Evolutionary conservation across 2,329 filamentous ascomycete genomes (phyloP).

Genomic region (Botrytis squamosa): DNA sequence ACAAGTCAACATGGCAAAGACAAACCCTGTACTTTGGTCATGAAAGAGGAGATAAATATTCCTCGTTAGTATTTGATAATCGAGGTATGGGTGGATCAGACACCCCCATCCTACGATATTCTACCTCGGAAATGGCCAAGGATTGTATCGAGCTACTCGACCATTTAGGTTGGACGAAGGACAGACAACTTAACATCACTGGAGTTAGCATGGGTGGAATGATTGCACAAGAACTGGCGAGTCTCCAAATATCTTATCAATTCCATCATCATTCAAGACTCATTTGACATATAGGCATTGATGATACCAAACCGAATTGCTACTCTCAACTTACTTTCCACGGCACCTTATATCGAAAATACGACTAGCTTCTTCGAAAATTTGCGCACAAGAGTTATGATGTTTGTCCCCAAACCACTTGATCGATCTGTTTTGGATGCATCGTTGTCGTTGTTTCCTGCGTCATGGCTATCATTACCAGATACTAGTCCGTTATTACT

Average conservation of each 20-base stretch:
- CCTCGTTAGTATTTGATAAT: slow-evolving; percentile 77
- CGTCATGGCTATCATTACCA: slow-evolving; percentile 59
- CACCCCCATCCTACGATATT: slow-evolving; percentile 75
- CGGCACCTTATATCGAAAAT: slow-evolving; percentile 60
- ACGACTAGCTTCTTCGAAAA: slow-evolving; percentile 64
- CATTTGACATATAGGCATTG: slow-evolving; percentile 41
- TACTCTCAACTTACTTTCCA: slow-evolving; percentile 60
- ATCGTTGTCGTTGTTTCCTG: slow-evolving; percentile 64
- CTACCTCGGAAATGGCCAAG: slow-evolving; percentile 79
- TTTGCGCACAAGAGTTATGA: slow-evolving; percentile 53
- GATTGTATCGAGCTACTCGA: slow-evolving; percentile 70
- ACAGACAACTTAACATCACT: slow-evolving; percentile 62
- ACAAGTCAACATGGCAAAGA: slow-evolving; percentile 71
- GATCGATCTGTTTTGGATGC: slow-evolving; percentile 65
- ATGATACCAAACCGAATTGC: slow-evolving; percentile 53
- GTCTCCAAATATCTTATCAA: slow-evolving; percentile 28
- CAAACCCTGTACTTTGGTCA: slow-evolving; percentile 84
- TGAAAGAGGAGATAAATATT: slow-evolving; percentile 63
- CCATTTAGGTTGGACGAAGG: slow-evolving; percentile 65
- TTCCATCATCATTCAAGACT: not conserved
- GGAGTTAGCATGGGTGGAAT: slow-evolving; percentile 88
- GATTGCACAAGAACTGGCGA: slow-evolving; percentile 80
- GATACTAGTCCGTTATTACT: slow-evolving; percentile 56
- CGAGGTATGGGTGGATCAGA: slow-evolving; percentile 76
- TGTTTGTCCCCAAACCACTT: slow-evolving; percentile 68